phyloP scores from a whole-genome alignment of 441 rosid species.

The Pelargonium exstipulatum region DNA sequence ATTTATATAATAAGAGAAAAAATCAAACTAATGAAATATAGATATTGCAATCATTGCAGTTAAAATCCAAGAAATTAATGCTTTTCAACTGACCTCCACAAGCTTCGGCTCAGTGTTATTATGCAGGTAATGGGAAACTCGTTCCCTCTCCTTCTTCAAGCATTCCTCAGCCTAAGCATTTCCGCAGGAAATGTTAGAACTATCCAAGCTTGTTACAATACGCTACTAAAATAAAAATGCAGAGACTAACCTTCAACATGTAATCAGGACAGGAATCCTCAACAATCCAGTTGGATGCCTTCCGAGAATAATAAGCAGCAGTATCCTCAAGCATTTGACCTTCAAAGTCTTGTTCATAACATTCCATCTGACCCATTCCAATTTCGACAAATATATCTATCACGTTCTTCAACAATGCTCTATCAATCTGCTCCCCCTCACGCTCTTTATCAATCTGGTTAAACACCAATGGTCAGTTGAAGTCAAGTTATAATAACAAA shows the following conservation, averaged over 20 bases:
- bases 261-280: slow-evolving; percentile 46
- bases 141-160: slow-evolving; percentile 41
- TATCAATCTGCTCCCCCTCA: slow-evolving; percentile 43
- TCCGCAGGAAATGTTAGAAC: neutral
- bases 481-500: neutral
- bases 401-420: slow-evolving; percentile 43
- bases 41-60: neutral
- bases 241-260: slow-evolving; percentile 34
- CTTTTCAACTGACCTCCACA: slow-evolving; percentile 33
- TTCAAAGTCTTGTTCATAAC: slow-evolving; percentile 41
- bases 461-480: slow-evolving; percentile 5
- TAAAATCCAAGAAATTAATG: neutral
- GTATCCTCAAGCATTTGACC: slow-evolving; percentile 39
- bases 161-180: slow-evolving; percentile 37
- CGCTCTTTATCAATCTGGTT: slow-evolving; percentile 45
- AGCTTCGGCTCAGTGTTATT: slow-evolving; percentile 41
- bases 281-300: slow-evolving; percentile 43
- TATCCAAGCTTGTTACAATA: neutral
- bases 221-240: neutral
- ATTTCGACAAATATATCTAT: slow-evolving; percentile 46
- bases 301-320: slow-evolving; percentile 41
- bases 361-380: slow-evolving; percentile 41
- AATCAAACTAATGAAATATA: neutral
- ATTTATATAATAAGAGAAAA: neutral
- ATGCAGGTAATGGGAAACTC: slow-evolving; percentile 42